Percentiles rank a stretch among this genome's conserved stretches.
phyloP scores from a whole-genome alignment of 768 basidiomycete species.

The Boletus tomentosulus region DNA sequence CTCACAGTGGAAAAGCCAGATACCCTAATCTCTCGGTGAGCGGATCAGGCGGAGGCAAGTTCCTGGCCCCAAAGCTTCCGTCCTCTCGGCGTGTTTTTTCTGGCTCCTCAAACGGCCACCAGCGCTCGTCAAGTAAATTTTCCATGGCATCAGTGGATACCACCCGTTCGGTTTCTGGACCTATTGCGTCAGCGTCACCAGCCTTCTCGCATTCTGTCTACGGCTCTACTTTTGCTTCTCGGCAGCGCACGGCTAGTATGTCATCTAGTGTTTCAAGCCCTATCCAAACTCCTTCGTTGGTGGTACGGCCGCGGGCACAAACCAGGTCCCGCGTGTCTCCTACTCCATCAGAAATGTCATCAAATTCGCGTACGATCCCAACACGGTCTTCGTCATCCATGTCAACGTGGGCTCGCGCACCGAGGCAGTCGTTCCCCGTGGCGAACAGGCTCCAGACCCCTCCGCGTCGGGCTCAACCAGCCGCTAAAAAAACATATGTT shows the following conservation, averaged over 20 bases:
- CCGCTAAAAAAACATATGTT: slow-evolving; percentile 65
- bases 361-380: slow-evolving; percentile 44
- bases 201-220: slow-evolving; percentile 37
- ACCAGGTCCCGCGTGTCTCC: slow-evolving; percentile 54
- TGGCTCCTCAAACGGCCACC: slow-evolving; percentile 40
- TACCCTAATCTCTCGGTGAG: slow-evolving; percentile 31
- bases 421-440: slow-evolving; percentile 54
- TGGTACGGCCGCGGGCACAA: slow-evolving; percentile 38
- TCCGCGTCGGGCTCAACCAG: slow-evolving; percentile 34
- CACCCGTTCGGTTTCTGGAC: slow-evolving; percentile 68
- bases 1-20: slow-evolving; percentile 23
- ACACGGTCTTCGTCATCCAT: slow-evolving; percentile 42
- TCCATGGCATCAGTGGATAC: slow-evolving; percentile 44
- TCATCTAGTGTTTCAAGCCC: slow-evolving; percentile 40
- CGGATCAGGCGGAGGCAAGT: slow-evolving; percentile 36
- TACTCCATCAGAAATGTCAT: slow-evolving; percentile 56
- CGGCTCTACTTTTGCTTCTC: slow-evolving; percentile 74
- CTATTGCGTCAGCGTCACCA: slow-evolving; percentile 40
- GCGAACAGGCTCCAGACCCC: slow-evolving; percentile 45
- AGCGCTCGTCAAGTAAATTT: slow-evolving; percentile 55
- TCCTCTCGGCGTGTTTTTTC: slow-evolving; percentile 49
- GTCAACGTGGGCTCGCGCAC: slow-evolving; percentile 67
- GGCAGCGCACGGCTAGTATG: slow-evolving; percentile 73
- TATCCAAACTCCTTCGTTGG: slow-evolving; percentile 30
- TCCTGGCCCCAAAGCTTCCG: slow-evolving; percentile 43